Evolutionary conservation across 176 grass and related monocot genomes (phyloP).

Genomic region (Musa beccarii): DNA sequence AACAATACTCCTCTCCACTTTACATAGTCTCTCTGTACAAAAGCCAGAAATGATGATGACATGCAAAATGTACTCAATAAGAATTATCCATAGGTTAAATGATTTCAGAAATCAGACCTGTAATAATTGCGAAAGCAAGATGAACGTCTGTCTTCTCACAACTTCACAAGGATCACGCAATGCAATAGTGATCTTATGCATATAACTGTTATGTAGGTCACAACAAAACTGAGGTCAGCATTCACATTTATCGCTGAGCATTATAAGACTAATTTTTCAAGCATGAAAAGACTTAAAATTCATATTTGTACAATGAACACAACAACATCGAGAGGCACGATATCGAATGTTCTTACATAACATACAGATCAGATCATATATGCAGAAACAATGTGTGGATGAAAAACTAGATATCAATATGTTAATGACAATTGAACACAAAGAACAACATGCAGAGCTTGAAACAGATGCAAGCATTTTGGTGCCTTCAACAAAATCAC

Average conservation of each 20-base stretch:
- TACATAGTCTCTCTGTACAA: conserved; percentile 81
- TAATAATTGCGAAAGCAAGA: conserved; percentile 75
- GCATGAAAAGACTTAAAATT: not conserved
- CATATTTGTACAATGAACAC: not conserved
- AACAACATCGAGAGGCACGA: not conserved
- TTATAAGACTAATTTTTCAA: not conserved
- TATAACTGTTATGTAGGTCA: conserved; percentile 53
- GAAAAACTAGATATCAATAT: not conserved
- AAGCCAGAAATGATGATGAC: conserved; percentile 20
- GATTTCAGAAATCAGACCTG: conserved; percentile 48
- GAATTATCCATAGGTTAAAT: not conserved
- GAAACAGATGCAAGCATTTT: not conserved
- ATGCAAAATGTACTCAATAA: conserved; percentile 10
- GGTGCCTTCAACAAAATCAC: not conserved
- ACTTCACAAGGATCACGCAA: conserved; percentile 87
- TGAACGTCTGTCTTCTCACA: conserved; percentile 91
- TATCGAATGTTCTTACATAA: not conserved
- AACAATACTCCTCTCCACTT: conserved; percentile 91
- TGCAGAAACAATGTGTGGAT: not conserved
- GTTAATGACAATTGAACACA: not conserved
- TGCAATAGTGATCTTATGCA: conserved; percentile 79
- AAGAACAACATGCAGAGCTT: not conserved
- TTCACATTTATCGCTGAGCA: not conserved
- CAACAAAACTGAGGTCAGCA: conserved; percentile 16
- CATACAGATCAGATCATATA: too few species aligned